A percentile compares a stretch with the other conserved stretches of the same genome.
Conservation (phyloP, 1,284 basidiomycete species). For the Xanthoconium separans region DNA sequence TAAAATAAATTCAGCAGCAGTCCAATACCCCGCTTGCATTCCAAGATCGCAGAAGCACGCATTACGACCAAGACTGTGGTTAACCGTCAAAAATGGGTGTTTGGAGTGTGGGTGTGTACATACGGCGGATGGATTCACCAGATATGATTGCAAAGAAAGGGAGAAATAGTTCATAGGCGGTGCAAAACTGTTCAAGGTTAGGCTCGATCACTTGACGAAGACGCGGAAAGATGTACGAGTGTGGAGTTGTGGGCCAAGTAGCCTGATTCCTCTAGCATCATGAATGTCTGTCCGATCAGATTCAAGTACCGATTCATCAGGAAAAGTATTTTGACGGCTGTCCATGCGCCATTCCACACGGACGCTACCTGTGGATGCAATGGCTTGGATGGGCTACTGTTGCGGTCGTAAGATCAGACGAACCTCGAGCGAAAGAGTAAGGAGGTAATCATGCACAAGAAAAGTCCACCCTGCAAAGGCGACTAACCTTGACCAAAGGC, state of each 20-base stretch:
- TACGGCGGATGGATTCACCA: slow-evolving; percentile 26
- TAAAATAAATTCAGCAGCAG: slow-evolving; percentile 6
- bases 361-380: slow-evolving; percentile 9
- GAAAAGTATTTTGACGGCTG: slow-evolving; percentile 22
- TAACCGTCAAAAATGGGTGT: background rate
- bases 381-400: background rate
- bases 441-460: slow-evolving; percentile 18
- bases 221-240: background rate
- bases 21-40: slow-evolving; percentile 7
- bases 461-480: slow-evolving; percentile 13
- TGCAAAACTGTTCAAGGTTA: slow-evolving; percentile 20
- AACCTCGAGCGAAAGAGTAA: slow-evolving; percentile 22
- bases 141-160: slow-evolving; percentile 15
- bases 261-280: slow-evolving; percentile 25
- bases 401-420: background rate
- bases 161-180: slow-evolving; percentile 3
- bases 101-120: background rate
- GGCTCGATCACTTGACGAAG: background rate
- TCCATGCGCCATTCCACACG: slow-evolving; percentile 21
- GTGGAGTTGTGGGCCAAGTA: slow-evolving; percentile 14
- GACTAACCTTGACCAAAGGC: background rate
- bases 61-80: slow-evolving; percentile 23
- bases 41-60: slow-evolving; percentile 23
- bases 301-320: slow-evolving; percentile 27
- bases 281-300: slow-evolving; percentile 21